Percentiles rank a stretch among this genome's conserved stretches.
phyloP scores from a whole-genome alignment of 306 rosid species.

The Acmispon strigosus region DNA sequence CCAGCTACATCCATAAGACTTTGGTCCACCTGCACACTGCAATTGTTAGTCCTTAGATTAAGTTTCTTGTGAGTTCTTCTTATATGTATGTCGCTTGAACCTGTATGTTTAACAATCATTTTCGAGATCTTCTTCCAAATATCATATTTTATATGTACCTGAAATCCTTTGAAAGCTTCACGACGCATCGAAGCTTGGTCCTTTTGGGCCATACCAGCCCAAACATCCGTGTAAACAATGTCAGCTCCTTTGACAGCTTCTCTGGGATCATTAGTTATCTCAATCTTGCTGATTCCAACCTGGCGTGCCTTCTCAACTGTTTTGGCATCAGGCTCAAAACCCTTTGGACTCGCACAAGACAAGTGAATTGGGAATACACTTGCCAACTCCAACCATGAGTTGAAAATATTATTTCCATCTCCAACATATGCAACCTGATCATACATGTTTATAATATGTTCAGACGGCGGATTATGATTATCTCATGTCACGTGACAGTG shows the following conservation, averaged over 20 bases:
- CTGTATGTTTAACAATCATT: no score
- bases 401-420: conserved; percentile 87
- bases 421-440: conserved; percentile 89
- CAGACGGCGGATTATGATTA: no score
- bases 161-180: conserved; percentile 63
- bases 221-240: conserved; percentile 69
- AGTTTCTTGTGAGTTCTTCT: no score
- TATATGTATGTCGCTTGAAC: no score
- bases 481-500: background rate
- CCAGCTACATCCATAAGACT: conserved; percentile 80
- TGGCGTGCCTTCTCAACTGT: conserved; percentile 65
- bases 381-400: conserved; percentile 85
- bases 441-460: background rate
- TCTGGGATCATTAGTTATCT: conserved; percentile 69
- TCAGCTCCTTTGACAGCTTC: conserved; percentile 92
- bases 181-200: conserved; percentile 69
- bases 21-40: conserved; percentile 49
- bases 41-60: background rate
- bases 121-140: no score
- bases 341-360: conserved; percentile 73
- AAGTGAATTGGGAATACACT: conserved; percentile 74
- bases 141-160: conserved; percentile 35
- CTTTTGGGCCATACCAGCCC: conserved; percentile 98
- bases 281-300: conserved; percentile 82
- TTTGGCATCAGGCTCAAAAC: conserved; percentile 73